phyloP scores from a whole-genome alignment of 257 asterid genomes.

The Fraxinus anomala region DNA sequence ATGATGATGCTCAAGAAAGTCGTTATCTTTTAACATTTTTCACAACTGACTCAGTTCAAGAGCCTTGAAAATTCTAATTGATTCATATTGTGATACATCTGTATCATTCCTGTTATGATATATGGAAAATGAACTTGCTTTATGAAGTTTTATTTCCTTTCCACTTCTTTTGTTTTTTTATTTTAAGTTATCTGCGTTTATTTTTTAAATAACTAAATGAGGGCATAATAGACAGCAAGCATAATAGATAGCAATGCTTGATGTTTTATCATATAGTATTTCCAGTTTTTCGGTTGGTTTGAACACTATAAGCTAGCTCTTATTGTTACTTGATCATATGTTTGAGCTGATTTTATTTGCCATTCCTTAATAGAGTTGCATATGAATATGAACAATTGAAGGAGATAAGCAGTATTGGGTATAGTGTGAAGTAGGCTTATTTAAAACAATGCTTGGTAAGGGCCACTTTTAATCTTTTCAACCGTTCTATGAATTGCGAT shows the following conservation, averaged over 20 bases:
- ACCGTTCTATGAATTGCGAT: conserved; percentile 13
- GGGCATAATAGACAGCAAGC: neutral
- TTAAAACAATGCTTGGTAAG: conserved; percentile 15
- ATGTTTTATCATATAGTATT: neutral
- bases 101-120: neutral
- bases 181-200: neutral
- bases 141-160: neutral
- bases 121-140: neutral
- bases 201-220: neutral
- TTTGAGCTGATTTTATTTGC: neutral
- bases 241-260: neutral
- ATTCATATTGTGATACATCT: neutral
- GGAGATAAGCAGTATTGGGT: conserved; percentile 1
- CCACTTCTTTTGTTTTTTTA: neutral
- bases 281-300: neutral
- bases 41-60: neutral
- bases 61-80: neutral
- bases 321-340: neutral
- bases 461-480: conserved; percentile 9
- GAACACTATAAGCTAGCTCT: neutral
- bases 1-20: neutral
- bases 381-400: neutral
- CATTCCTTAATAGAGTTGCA: neutral
- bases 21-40: neutral
- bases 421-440: neutral